These are phyloP conservation scores for Zygotorulaspora florentina DNA, from an alignment of 805 yeast species.

Conservation along the genomic window DNA sequence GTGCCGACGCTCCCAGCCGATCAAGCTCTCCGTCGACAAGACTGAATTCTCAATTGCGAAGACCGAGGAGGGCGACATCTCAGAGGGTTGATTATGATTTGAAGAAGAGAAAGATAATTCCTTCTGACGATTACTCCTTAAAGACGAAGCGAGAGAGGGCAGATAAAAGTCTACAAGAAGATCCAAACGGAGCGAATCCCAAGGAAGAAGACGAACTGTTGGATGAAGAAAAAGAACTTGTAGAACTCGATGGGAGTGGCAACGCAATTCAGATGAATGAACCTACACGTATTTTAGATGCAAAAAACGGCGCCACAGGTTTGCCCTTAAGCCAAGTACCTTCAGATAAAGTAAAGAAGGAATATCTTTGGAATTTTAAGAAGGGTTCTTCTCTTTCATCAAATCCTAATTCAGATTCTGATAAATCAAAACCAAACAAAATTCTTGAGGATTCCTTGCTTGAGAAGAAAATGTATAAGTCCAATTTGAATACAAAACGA, in stretches of 20 bases:
- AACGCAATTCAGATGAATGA: slow-evolving; percentile 39
- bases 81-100: slow-evolving; percentile 33
- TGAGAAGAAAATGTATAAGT: slow-evolving; percentile 15
- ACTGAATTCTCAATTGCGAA: slow-evolving; percentile 9
- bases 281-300: slow-evolving; percentile 49
- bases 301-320: slow-evolving; percentile 64
- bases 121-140: slow-evolving; percentile 20
- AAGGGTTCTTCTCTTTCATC: slow-evolving; percentile 11
- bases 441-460: slow-evolving; percentile 17
- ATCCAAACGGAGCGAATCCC: background rate
- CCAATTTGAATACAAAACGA: slow-evolving; percentile 31
- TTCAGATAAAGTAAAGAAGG: slow-evolving; percentile 51
- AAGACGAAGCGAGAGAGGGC: slow-evolving; percentile 4
- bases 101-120: slow-evolving; percentile 31
- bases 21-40: slow-evolving; percentile 11
- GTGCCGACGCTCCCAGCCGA: slow-evolving; percentile 3
- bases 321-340: slow-evolving; percentile 70
- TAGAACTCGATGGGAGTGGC: slow-evolving; percentile 22
- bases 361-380: slow-evolving; percentile 48
- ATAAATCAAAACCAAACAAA: slow-evolving; percentile 16
- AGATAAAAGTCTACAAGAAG: background rate
- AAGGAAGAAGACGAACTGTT: background rate
- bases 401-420: background rate
- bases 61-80: slow-evolving; percentile 31
- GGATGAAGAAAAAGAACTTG: slow-evolving; percentile 6